Evolutionary conservation across 345 rosid genomes (phyloP).

Genomic region (Eucalyptus melliodora): DNA sequence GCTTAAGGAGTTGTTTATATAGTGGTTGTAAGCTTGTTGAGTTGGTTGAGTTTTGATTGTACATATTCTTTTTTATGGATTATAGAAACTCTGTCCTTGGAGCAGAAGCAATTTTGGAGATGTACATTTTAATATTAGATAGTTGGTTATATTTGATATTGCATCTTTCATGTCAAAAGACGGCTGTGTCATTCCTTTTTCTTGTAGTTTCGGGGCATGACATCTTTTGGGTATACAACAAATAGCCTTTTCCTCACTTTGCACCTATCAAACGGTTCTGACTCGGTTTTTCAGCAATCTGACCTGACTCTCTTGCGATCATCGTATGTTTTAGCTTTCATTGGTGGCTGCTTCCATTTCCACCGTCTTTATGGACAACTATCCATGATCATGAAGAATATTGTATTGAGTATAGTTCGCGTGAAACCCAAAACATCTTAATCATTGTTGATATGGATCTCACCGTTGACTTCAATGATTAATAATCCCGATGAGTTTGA

Average conservation of each 20-base stretch:
- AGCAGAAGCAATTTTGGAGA: no score
- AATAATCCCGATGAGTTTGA: not conserved
- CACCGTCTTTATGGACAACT: not conserved
- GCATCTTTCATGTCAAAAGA: no score
- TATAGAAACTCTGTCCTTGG: no score
- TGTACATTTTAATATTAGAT: no score
- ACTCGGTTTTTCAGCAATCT: not conserved
- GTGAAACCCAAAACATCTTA: not conserved
- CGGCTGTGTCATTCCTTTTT: no score
- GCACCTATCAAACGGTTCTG: not conserved
- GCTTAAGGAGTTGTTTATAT: no score
- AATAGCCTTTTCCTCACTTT: not conserved
- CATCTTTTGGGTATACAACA: not conserved
- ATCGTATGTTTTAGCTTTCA: not conserved
- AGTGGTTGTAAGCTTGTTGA: no score
- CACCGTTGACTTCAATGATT: not conserved
- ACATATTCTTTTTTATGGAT: no score
- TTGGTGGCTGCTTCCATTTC: not conserved
- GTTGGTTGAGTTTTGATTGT: no score
- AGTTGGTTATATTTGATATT: no score
- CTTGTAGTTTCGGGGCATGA: no score
- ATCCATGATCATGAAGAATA: not conserved
- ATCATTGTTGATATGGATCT: not conserved
- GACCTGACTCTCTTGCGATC: not conserved
- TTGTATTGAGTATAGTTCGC: not conserved